Conservation (phyloP, 495 filamentous ascomycete species). For the Penicillium diatomitis region DNA sequence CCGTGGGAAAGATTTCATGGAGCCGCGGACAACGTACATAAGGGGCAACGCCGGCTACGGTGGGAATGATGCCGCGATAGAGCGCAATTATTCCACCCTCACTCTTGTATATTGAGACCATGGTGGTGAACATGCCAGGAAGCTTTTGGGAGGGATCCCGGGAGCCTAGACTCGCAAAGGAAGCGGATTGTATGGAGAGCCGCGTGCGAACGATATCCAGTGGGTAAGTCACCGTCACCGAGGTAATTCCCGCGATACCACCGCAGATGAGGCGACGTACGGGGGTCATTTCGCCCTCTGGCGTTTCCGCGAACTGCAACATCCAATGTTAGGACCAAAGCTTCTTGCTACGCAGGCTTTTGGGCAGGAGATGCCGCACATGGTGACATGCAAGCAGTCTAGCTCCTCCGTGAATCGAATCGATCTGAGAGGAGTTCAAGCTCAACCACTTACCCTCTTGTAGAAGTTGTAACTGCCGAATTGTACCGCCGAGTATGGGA, state of each 20-base stretch:
- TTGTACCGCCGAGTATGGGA: conserved; percentile 95
- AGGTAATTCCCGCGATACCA: conserved; percentile 86
- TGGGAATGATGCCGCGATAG: conserved; percentile 89
- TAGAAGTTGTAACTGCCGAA: conserved; percentile 98
- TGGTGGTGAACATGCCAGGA: conserved; percentile 86
- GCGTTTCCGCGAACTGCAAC: conserved; percentile 66
- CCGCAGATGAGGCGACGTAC: conserved; percentile 70
- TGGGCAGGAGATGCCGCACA: no score
- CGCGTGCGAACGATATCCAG: conserved; percentile 95
- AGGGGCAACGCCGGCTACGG: conserved; percentile 89
- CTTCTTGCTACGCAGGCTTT: no score
- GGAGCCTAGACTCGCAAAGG: conserved; percentile 66
- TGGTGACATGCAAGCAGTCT: no score
- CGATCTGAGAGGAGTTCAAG: no score
- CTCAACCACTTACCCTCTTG: conserved; percentile 59
- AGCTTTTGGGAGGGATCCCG: conserved; percentile 44
- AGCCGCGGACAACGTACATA: conserved; percentile 52
- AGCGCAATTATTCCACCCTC: conserved; percentile 79
- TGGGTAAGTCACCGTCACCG: conserved; percentile 71
- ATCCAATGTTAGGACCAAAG: background rate
- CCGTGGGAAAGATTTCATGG: background rate
- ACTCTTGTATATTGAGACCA: conserved; percentile 76
- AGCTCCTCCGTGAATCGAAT: no score
- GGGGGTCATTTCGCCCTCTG: conserved; percentile 58
- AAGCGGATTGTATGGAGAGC: conserved; percentile 91